phyloP scores from a whole-genome alignment of 495 filamentous ascomycete genomes.

The Monascus purpureus region DNA sequence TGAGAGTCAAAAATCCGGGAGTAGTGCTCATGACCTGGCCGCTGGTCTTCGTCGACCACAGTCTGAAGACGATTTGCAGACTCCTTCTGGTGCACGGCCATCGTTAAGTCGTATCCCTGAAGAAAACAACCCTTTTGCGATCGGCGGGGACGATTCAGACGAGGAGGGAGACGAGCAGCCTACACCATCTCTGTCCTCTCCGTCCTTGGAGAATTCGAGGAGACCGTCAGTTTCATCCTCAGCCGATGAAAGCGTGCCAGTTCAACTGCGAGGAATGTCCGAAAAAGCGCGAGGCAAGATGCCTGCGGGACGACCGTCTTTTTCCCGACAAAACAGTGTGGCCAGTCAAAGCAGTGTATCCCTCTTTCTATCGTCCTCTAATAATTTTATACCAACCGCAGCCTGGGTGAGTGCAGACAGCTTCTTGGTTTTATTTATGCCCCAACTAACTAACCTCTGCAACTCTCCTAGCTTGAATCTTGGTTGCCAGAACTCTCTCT shows the following conservation, averaged over 20 bases:
- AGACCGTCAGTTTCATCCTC: slow-evolving; percentile 59
- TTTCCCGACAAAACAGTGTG: slow-evolving; percentile 86
- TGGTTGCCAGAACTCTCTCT: slow-evolving; percentile 90
- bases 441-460: slow-evolving; percentile 3
- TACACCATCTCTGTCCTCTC: slow-evolving; percentile 58
- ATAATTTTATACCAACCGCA: slow-evolving; percentile 63
- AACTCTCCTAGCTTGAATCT: slow-evolving; percentile 57
- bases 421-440: background rate
- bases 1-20: slow-evolving; percentile 56
- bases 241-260: slow-evolving; percentile 69
- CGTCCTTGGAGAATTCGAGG: slow-evolving; percentile 55
- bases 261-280: slow-evolving; percentile 89
- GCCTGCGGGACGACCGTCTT: slow-evolving; percentile 69
- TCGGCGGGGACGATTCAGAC: slow-evolving; percentile 80
- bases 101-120: slow-evolving; percentile 70
- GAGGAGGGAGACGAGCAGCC: slow-evolving; percentile 49
- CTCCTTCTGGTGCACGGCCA: slow-evolving; percentile 45
- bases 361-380: slow-evolving; percentile 32
- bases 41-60: slow-evolving; percentile 29
- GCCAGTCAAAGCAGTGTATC: slow-evolving; percentile 64
- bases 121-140: slow-evolving; percentile 65
- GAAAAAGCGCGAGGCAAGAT: slow-evolving; percentile 96
- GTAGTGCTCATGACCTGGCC: slow-evolving; percentile 14
- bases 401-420: slow-evolving; percentile 42
- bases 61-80: slow-evolving; percentile 60